These are phyloP conservation scores for Fraxinus platypoda DNA, from an alignment of 305 asterid genomes.

Conservation along the genomic window DNA sequence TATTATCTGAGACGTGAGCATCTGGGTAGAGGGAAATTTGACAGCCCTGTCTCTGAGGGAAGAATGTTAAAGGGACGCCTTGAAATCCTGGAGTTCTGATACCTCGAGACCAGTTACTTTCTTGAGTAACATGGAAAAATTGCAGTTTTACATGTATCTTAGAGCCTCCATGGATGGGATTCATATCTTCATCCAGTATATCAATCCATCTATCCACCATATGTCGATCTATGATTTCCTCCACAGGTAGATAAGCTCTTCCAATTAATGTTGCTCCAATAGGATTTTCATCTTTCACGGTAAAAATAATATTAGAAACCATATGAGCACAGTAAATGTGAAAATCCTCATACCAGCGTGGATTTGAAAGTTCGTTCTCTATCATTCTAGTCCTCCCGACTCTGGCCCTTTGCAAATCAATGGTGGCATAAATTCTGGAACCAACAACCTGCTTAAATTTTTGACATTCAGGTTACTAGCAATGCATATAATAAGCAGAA, in stretches of 20 bases:
- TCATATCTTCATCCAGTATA: slow-evolving; percentile 50
- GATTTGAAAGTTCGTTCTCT: slow-evolving; percentile 46
- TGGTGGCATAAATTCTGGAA: slow-evolving; percentile 61
- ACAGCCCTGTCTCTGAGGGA: slow-evolving; percentile 65
- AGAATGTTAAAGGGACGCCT: slow-evolving; percentile 68
- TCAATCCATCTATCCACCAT: slow-evolving; percentile 57
- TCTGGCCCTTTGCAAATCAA: slow-evolving; percentile 72
- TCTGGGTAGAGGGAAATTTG: slow-evolving; percentile 64
- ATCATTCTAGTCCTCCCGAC: slow-evolving; percentile 64
- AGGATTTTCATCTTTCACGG: slow-evolving; percentile 55
- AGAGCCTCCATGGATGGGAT: slow-evolving; percentile 53
- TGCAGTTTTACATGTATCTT: slow-evolving; percentile 62
- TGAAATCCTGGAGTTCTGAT: slow-evolving; percentile 39
- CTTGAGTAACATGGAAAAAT: slow-evolving; percentile 43
- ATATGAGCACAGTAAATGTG: slow-evolving; percentile 67
- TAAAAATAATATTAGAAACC: slow-evolving; percentile 59
- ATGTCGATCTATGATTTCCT: slow-evolving; percentile 44
- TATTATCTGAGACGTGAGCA: slow-evolving; percentile 57
- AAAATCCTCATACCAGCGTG: slow-evolving; percentile 68
- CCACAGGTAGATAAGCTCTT: slow-evolving; percentile 64
- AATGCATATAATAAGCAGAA: not conserved
- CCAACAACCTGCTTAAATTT: slow-evolving; percentile 43
- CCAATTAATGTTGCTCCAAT: slow-evolving; percentile 80
- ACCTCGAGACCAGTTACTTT: slow-evolving; percentile 68
- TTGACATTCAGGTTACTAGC: not conserved